phyloP scores from a whole-genome alignment of 2,329 filamentous ascomycete genomes.

The Ilyonectria destructans region DNA sequence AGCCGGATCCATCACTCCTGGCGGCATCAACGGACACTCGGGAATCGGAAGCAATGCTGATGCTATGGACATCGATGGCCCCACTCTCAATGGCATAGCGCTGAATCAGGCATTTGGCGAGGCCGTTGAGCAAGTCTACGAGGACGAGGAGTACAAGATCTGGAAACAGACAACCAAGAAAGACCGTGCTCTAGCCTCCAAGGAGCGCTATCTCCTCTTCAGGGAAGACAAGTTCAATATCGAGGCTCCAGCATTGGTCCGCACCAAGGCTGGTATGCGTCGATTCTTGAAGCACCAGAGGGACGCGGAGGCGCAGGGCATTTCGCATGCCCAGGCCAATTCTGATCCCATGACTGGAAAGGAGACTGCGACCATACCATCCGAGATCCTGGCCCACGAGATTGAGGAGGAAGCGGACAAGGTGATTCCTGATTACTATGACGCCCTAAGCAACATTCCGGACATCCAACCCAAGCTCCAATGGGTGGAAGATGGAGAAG shows the following conservation, averaged over 20 bases:
- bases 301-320: constrained; percentile 71
- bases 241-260: constrained; percentile 89
- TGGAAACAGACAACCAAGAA: constrained; percentile 99
- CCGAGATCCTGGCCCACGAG: constrained; percentile 92
- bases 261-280: constrained; percentile 91
- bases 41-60: constrained; percentile 83
- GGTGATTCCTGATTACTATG: constrained; percentile 95
- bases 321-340: constrained; percentile 59
- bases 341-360: constrained; percentile 59
- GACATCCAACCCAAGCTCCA: constrained; percentile 84
- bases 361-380: constrained; percentile 63
- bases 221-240: constrained; percentile 86
- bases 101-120: constrained; percentile 76
- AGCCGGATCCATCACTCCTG: constrained; percentile 83
- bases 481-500: constrained; percentile 93
- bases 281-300: constrained; percentile 87
- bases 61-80: constrained; percentile 89
- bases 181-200: constrained; percentile 88
- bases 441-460: constrained; percentile 87
- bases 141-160: constrained; percentile 96
- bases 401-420: constrained; percentile 91
- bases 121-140: constrained; percentile 81
- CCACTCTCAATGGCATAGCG: constrained; percentile 77
- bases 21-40: constrained; percentile 77
- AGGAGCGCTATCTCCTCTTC: constrained; percentile 90